phyloP scores from a whole-genome alignment of 306 rosid species.

The Adenanthera pavonina region DNA sequence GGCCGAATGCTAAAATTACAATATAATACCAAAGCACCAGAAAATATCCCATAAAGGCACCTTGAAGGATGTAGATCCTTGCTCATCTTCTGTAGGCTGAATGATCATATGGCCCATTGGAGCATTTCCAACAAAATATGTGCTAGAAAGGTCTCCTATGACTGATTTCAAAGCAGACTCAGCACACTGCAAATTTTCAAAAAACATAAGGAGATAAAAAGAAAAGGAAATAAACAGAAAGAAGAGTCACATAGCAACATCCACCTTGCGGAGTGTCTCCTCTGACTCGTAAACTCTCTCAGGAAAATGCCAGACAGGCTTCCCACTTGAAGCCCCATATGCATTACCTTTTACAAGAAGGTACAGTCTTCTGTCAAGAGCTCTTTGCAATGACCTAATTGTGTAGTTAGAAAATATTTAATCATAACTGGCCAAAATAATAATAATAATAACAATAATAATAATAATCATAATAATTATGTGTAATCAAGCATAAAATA shows the following conservation, averaged over 20 bases:
- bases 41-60: slow-evolving; percentile 43
- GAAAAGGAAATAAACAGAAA: neutral
- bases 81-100: slow-evolving; percentile 53
- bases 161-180: slow-evolving; percentile 78
- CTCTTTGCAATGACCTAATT: slow-evolving; percentile 85
- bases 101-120: slow-evolving; percentile 84
- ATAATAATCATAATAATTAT: neutral
- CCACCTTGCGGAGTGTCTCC: slow-evolving; percentile 80
- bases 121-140: slow-evolving; percentile 96
- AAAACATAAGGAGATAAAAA: neutral
- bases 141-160: slow-evolving; percentile 80
- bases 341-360: slow-evolving; percentile 71
- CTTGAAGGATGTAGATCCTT: slow-evolving; percentile 61
- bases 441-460: neutral
- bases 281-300: slow-evolving; percentile 80
- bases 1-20: slow-evolving; percentile 4
- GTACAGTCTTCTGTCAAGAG: slow-evolving; percentile 89
- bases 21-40: neutral
- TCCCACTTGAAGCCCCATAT: slow-evolving; percentile 58
- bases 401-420: slow-evolving; percentile 22
- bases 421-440: neutral
- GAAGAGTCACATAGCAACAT: slow-evolving; percentile 25
- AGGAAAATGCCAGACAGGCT: slow-evolving; percentile 89
- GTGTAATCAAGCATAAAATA: neutral
- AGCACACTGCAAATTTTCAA: slow-evolving; percentile 71